Evolutionary conservation across 306 rosid genomes (phyloP).

Genomic region (Betula pendula): DNA sequence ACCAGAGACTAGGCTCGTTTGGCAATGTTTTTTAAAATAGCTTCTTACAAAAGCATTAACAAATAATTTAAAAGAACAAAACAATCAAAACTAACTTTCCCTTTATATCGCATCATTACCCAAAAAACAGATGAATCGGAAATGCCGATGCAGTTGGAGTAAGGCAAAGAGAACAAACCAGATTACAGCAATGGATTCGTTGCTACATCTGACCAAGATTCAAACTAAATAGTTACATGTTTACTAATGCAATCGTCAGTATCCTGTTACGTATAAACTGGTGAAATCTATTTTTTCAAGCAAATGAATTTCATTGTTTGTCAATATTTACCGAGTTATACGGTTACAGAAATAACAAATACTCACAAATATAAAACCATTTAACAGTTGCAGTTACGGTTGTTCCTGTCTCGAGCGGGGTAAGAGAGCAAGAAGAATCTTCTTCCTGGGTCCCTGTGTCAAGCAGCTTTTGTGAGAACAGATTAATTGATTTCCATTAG

Average conservation of each 20-base stretch:
- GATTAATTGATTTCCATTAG: not conserved
- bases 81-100: too few relatives aligned
- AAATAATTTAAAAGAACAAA: too few relatives aligned
- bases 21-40: too few relatives aligned
- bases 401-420: constrained; percentile 35
- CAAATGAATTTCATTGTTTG: not conserved
- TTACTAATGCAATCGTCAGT: not conserved
- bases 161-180: too few relatives aligned
- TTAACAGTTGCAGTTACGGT: constrained; percentile 11
- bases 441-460: constrained; percentile 71
- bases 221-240: not conserved
- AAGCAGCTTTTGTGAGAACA: constrained; percentile 19
- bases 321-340: not conserved
- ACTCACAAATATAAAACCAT: not conserved
- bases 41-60: too few relatives aligned
- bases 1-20: not conserved
- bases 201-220: too few relatives aligned
- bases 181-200: too few relatives aligned
- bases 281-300: not conserved
- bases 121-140: too few relatives aligned
- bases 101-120: too few relatives aligned
- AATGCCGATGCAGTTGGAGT: too few relatives aligned
- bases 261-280: not conserved
- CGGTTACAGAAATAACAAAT: not conserved
- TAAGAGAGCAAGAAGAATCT: constrained; percentile 52